These are phyloP conservation scores for Phytopythium chamaehyphon DNA, from an alignment of 352 stramenopile genomes.

Conservation along the genomic window DNA sequence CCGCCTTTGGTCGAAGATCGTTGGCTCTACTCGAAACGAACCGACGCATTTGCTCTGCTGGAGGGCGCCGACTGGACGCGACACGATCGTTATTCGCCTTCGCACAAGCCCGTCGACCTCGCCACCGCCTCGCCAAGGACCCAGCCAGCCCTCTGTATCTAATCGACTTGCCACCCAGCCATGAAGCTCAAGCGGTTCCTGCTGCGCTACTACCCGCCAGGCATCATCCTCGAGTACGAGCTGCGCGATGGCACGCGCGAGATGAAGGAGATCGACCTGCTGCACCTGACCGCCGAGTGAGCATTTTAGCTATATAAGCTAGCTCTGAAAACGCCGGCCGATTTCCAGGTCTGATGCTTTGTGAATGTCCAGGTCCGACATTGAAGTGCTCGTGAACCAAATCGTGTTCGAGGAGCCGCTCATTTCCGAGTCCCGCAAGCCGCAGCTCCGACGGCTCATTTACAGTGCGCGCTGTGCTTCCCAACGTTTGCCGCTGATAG, in stretches of 20 bases:
- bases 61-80: not conserved
- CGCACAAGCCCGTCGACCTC: not conserved
- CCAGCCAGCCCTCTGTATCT: conserved; percentile 1
- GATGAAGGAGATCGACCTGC: conserved; percentile 95
- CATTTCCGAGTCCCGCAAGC: conserved; percentile 91
- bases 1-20: too few species aligned
- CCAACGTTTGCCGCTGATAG: not conserved
- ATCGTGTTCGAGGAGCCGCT: conserved; percentile 95
- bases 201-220: conserved; percentile 93
- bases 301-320: not conserved
- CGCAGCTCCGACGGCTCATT: conserved; percentile 91
- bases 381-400: conserved; percentile 94
- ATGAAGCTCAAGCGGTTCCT: conserved; percentile 97
- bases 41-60: not conserved
- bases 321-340: too few species aligned
- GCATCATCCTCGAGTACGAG: conserved; percentile 96
- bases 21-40: not conserved
- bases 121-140: conserved; percentile 12
- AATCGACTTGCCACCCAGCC: conserved; percentile 10
- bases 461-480: conserved; percentile 61
- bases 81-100: conserved; percentile 6
- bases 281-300: conserved; percentile 92
- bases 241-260: conserved; percentile 89
- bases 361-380: conserved; percentile 66
- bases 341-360: not conserved